Percentiles rank a stretch among this genome's conserved stretches.
phyloP scores from a whole-genome alignment of 164 flowering plant genomes.

The Sedum album region DNA sequence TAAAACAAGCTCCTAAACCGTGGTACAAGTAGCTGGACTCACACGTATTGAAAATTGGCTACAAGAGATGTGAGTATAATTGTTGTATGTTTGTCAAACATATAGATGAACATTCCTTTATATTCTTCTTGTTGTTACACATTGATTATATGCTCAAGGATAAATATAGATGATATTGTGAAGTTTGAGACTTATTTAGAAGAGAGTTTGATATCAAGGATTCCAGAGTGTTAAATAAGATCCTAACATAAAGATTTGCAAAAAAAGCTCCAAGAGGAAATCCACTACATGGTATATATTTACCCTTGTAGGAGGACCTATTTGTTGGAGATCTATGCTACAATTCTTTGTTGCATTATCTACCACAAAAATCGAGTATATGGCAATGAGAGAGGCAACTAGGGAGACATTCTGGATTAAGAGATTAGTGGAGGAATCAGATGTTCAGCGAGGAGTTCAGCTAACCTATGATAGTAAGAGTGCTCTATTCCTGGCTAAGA shows the following conservation, averaged over 20 bases:
- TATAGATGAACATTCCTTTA: not conserved
- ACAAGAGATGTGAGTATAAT: not conserved
- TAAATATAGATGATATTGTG: slow-evolving; percentile 2
- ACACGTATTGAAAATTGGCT: not conserved
- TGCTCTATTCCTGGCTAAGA: not conserved
- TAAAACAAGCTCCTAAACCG: slow-evolving; percentile 10
- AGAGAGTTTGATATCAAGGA: slow-evolving; percentile 19
- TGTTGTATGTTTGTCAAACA: too few relatives aligned
- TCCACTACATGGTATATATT: too few relatives aligned
- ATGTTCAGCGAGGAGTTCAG: not conserved
- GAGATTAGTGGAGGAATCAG: not conserved
- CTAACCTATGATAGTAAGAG: not conserved
- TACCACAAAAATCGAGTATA: not conserved
- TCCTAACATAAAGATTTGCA: slow-evolving; percentile 12
- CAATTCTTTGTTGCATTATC: not conserved
- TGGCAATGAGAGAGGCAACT: too few relatives aligned
- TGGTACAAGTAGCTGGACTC: not conserved
- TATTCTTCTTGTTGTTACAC: not conserved
- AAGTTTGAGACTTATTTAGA: not conserved
- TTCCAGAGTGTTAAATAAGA: slow-evolving; percentile 8
- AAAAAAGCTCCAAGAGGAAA: not conserved
- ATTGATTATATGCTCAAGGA: too few relatives aligned
- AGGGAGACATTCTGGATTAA: not conserved
- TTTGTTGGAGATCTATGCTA: not conserved
- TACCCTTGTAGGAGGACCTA: too few relatives aligned